Evolutionary conservation across 495 filamentous ascomycete species (phyloP), one percentile per base, ranked within the genome.

Genomic region (Penicillium argentinense): DNA sequence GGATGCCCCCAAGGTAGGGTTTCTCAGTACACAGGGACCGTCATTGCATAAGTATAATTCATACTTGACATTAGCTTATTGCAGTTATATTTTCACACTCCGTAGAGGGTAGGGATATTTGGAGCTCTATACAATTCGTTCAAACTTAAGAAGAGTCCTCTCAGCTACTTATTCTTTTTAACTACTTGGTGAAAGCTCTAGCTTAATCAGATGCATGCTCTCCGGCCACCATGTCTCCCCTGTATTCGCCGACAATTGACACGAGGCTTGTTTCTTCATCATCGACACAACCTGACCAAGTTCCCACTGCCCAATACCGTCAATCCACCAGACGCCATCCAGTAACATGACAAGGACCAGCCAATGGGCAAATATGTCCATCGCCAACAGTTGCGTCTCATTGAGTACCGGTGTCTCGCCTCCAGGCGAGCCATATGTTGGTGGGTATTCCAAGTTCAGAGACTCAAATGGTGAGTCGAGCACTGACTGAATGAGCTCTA

Each of bases 361-460:
- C 66, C 65, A 75, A 34, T 73, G 67, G 2, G 66, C 59, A 45
- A 75, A 73, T 27, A 73, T 71, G 5, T 73, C 69, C n/a, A 73
- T 19, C 0, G 68, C 71, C 3, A 72, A 53, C 21, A 66, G 56
- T 49, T 57, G 54, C 38, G 49, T 48, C 51, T 58, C 9, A 53
- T 41, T 46, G 42, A 61, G 29, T 34, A 27, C 36, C n/a, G 28
- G 17, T n/a, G 32, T 28, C 26, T 34, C 32, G 29, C 19, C 42
- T 11, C 9, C 27, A 1, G 40, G 37, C 2, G 48, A 47, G 9
- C 40, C 41, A 27, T 16, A 36, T 23, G 41, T 21, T 27, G 47
- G 48, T 21, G 17, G 21, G n/a, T n/a, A 6, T 21, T 18, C 18
- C 45, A 53, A n/a, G 27, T 38, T 8, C 36, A 30, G 7, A 16